Evolutionary conservation across 176 grass and related monocot species (phyloP).

Genomic region (Otatea glauca): DNA sequence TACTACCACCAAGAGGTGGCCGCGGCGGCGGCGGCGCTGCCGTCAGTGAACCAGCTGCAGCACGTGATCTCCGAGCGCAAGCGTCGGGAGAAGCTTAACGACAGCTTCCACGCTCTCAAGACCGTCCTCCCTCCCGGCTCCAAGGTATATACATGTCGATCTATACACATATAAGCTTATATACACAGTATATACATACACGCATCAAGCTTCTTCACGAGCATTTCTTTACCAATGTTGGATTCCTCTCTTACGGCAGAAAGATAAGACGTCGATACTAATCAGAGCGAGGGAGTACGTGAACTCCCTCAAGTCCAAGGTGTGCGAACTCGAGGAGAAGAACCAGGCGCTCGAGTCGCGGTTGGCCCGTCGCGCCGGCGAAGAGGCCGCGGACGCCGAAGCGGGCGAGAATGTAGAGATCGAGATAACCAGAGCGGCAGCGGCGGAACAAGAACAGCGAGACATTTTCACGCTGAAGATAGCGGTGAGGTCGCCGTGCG

Average conservation of each 20-base stretch:
- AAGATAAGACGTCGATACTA: slow-evolving; percentile 90
- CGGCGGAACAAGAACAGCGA: slow-evolving; percentile 14
- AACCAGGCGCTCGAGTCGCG: slow-evolving; percentile 61
- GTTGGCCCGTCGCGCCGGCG: neutral
- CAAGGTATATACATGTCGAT: slow-evolving; percentile 44
- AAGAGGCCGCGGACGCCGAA: neutral
- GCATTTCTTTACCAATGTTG: neutral
- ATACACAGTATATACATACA: neutral
- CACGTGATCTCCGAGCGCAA: slow-evolving; percentile 91
- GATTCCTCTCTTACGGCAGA: slow-evolving; percentile 42
- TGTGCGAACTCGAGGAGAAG: slow-evolving; percentile 73
- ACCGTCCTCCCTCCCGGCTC: slow-evolving; percentile 65
- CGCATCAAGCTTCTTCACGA: neutral
- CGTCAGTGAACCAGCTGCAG: slow-evolving; percentile 73
- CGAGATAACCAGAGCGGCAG: slow-evolving; percentile 46
- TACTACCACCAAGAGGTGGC: slow-evolving; percentile 30
- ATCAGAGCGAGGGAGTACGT: slow-evolving; percentile 70
- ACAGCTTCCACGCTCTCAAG: slow-evolving; percentile 76
- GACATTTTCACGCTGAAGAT: slow-evolving; percentile 55
- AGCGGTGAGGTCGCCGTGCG: slow-evolving; percentile 27
- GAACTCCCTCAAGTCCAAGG: slow-evolving; percentile 57
- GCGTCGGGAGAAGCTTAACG: slow-evolving; percentile 86
- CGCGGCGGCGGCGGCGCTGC: neutral
- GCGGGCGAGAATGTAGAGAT: slow-evolving; percentile 37
- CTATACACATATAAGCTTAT: neutral